phyloP scores from a whole-genome alignment of 2,329 filamentous ascomycete genomes.

The Cladophialophora chaetospira region DNA sequence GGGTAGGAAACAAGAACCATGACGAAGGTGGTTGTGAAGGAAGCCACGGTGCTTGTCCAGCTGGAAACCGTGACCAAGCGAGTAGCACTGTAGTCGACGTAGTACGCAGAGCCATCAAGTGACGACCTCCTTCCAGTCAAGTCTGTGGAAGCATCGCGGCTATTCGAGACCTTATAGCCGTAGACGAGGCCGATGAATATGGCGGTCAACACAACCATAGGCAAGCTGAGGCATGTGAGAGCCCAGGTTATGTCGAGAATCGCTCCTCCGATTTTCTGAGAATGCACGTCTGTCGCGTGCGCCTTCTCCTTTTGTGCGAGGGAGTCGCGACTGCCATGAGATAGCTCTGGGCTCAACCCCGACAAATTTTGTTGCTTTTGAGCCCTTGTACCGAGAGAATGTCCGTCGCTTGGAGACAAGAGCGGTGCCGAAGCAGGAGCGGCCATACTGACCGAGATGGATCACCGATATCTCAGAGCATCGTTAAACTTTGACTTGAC shows the following conservation, averaged over 20 bases:
- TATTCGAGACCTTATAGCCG: slow-evolving; percentile 7
- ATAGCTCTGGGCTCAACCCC: too few relatives aligned
- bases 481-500: too few relatives aligned
- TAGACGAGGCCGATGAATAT: slow-evolving; percentile 15
- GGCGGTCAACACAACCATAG: slow-evolving; percentile 17
- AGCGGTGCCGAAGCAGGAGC: too few relatives aligned
- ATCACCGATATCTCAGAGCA: too few relatives aligned
- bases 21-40: slow-evolving; percentile 31
- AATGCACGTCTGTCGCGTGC: not conserved
- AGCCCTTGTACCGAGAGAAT: too few relatives aligned
- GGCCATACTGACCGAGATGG: too few relatives aligned
- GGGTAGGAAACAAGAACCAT: slow-evolving; percentile 34
- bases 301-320: not conserved
- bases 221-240: slow-evolving; percentile 8
- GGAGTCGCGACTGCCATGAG: too few relatives aligned
- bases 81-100: slow-evolving; percentile 29
- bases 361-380: too few relatives aligned
- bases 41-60: slow-evolving; percentile 33
- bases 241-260: slow-evolving; percentile 13
- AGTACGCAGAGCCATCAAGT: slow-evolving; percentile 19
- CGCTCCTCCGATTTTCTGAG: not conserved
- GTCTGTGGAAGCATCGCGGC: not conserved
- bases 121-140: not conserved
- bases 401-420: too few relatives aligned
- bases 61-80: slow-evolving; percentile 29